phyloP scores from a whole-genome alignment of 2,329 filamentous ascomycete species.

The Drechmeria coniospora region DNA sequence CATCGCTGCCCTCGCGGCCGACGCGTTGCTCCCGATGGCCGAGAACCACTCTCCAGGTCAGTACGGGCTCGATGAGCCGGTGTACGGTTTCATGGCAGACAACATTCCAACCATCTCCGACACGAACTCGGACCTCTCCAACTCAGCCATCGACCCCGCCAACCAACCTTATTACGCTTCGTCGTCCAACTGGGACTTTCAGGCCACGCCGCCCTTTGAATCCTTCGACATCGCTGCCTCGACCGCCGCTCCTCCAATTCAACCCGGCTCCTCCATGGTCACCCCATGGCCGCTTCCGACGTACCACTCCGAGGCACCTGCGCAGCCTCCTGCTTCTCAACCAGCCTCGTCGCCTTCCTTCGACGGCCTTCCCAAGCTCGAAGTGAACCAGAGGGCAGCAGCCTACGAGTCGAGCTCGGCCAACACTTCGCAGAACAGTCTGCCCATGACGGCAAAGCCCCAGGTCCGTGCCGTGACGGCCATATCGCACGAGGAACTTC shows the following conservation, averaged over 20 bases:
- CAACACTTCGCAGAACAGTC: constrained; percentile 11
- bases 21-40: constrained; percentile 16
- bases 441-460: constrained; percentile 17
- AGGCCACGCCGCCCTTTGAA: constrained; percentile 31
- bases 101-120: constrained; percentile 10
- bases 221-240: constrained; percentile 23
- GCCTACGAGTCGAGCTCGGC: constrained; percentile 13
- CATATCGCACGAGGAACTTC: constrained; percentile 44
- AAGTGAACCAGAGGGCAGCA: constrained; percentile 20
- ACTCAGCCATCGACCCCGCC: constrained; percentile 15
- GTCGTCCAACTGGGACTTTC: constrained; percentile 29
- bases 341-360: constrained; percentile 14
- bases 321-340: not conserved
- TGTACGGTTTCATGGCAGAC: constrained; percentile 21
- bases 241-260: constrained; percentile 18
- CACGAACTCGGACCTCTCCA: constrained; percentile 17
- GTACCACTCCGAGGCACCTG: constrained; percentile 16
- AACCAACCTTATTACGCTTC: constrained; percentile 16
- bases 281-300: constrained; percentile 19
- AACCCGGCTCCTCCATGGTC: constrained; percentile 17
- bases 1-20: constrained; percentile 1
- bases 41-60: constrained; percentile 23
- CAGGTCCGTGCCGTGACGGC: constrained; percentile 11
- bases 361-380: constrained; percentile 16
- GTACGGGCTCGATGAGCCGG: constrained; percentile 29